Conservation (phyloP, 352 stramenopile species). For the Aphanomyces stellatus region DNA sequence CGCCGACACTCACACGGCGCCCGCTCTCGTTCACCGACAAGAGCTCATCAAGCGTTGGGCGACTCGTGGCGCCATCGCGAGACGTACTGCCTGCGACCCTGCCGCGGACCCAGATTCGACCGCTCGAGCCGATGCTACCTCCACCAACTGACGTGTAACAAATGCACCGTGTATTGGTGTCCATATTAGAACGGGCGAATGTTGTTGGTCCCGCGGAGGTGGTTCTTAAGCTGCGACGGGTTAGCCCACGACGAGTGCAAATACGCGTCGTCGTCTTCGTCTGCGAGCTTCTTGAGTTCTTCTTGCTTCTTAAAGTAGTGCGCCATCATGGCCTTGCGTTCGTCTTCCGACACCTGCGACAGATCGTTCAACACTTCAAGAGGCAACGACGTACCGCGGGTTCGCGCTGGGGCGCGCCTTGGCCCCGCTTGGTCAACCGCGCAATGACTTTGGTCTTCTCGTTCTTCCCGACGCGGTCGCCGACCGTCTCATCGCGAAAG, state of each 20-base stretch:
- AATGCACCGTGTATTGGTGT: too few species aligned
- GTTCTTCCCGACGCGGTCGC: constrained; percentile 91
- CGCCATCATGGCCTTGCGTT: constrained; percentile 96
- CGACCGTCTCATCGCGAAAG: constrained; percentile 78
- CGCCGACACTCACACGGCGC: too few species aligned
- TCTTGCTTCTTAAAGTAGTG: constrained; percentile 92
- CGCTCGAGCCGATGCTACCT: too few species aligned
- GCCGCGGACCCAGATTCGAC: too few species aligned
- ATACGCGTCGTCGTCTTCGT: constrained; percentile 93
- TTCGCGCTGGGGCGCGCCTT: constrained; percentile 76
- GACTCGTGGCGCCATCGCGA: too few species aligned
- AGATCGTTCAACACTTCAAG: constrained; percentile 23
- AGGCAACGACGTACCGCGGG: constrained; percentile 27
- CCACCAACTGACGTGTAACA: too few species aligned
- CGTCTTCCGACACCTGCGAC: constrained; percentile 84
- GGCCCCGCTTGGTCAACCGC: constrained; percentile 87
- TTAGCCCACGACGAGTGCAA: constrained; percentile 91
- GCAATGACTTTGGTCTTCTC: constrained; percentile 91
- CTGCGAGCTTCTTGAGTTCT: constrained; percentile 69
- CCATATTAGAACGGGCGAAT: constrained; percentile 79
- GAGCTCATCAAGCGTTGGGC: too few species aligned
- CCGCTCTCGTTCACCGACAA: too few species aligned
- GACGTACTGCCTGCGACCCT: too few species aligned
- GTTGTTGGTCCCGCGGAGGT: constrained; percentile 81
- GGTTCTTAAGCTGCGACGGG: constrained; percentile 89